phyloP scores from a whole-genome alignment of 1,139 yeast species.

The Debaryomyces robertsiae region DNA sequence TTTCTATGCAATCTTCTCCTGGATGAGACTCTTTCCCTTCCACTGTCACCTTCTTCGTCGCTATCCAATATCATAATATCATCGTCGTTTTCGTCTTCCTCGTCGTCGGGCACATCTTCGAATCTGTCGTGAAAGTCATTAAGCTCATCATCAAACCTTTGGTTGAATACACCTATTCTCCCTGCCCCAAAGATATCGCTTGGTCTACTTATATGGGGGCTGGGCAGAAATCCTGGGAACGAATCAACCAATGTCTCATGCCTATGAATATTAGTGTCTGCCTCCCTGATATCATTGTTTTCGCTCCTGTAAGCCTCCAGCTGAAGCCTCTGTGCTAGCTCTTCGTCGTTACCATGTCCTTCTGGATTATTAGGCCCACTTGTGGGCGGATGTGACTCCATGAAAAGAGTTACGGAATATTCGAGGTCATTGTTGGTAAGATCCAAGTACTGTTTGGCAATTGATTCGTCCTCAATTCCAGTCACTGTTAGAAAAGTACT shows the following conservation, averaged over 20 bases:
- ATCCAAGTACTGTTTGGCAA: conserved; percentile 78
- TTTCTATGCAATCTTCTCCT: conserved; percentile 35
- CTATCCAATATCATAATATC: conserved; percentile 31
- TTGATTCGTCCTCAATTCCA: conserved; percentile 64
- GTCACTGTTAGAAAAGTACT: conserved; percentile 86
- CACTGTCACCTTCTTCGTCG: conserved; percentile 32
- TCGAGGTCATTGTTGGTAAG: conserved; percentile 81
- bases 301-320: conserved; percentile 56
- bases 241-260: conserved; percentile 74
- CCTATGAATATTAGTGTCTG: conserved; percentile 77
- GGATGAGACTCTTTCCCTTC: conserved; percentile 21
- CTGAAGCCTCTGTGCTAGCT: conserved; percentile 64
- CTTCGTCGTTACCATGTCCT: conserved; percentile 46
- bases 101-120: conserved; percentile 18
- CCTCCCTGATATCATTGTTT: conserved; percentile 48
- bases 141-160: conserved; percentile 40
- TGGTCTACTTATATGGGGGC: conserved; percentile 23
- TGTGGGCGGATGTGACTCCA: conserved; percentile 54
- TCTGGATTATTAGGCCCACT: conserved; percentile 6
- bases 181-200: conserved; percentile 47
- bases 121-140: conserved; percentile 26
- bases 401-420: conserved; percentile 79
- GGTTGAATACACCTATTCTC: conserved; percentile 47
- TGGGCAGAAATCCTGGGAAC: conserved; percentile 18
- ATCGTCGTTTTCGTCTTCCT: conserved; percentile 23